Evolutionary conservation across 108 stramenopile species (phyloP), one percentile per base, ranked within the genome.

Genomic region (Schizochytrium sp.): DNA sequence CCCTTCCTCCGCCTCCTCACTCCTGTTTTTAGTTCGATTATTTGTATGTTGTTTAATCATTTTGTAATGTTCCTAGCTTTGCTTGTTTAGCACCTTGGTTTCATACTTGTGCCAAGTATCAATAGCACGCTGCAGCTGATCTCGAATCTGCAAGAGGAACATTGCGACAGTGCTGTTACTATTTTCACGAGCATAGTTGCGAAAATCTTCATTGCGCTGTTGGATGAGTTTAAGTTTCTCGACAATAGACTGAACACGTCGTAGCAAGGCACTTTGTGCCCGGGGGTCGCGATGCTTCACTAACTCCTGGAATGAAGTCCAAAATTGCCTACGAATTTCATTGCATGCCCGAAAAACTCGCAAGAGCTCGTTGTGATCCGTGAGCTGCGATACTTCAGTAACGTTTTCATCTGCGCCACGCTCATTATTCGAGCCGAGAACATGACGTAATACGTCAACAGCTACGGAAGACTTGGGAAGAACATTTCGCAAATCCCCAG

Each of bases 351-450:
- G 76, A 2, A 83, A 83, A n/a, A 83, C 53, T 2, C 76, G 76
- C 3, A 83, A 83, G n/a, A 83, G 76, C 76, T 83, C 76, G 38
- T 83, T 38, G n/a, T 83, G 76, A 55, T 83, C 76, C 3, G 76
- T 47, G 13, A 83, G 64, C 64, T 69, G 64, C 28, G 64, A 69
- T 7, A 69, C 42, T 44, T 69, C 64, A 0, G 64, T 69, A 69
- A 69, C 40, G 64, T 69, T 15, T 15, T 69, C 64, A 7, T 69
- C 64, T 8, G 42, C 15, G 3, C 64, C 42, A 12, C 64, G 64
- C 15, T 69, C 64, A 44, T 15, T 69, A 44, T 69, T 38, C 7
- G 64, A 69, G 5, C 64, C 64, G 5, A 69, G 40, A 8, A 69
- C 64, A 44, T 69, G 64, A 10, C 44, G 64, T 0, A 69, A 44